phyloP scores from a whole-genome alignment of 2,329 filamentous ascomycete genomes.

The Plectosphaerella sp. region DNA sequence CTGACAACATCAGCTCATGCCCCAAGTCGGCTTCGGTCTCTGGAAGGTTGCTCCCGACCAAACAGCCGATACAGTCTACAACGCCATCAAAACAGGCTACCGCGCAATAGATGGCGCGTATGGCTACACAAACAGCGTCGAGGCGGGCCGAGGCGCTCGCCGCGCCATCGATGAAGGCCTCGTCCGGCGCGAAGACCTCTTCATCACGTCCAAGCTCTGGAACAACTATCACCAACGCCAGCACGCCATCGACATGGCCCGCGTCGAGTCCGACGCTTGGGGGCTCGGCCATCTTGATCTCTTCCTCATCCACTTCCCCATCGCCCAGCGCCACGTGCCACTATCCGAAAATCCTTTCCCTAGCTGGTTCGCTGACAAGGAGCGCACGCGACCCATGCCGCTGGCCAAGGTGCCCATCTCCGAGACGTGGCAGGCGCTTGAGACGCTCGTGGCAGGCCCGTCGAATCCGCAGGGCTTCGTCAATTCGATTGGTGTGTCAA shows the following conservation, averaged over 20 bases:
- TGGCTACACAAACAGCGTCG: constrained; percentile 61
- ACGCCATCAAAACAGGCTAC: constrained; percentile 48
- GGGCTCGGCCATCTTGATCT: constrained; percentile 65
- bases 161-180: constrained; percentile 51
- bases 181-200: constrained; percentile 71
- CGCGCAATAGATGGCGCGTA: constrained; percentile 48
- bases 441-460: constrained; percentile 38
- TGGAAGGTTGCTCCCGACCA: constrained; percentile 32
- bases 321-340: constrained; percentile 37
- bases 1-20: constrained; percentile 25
- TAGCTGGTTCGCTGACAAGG: constrained; percentile 35
- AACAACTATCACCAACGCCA: constrained; percentile 67
- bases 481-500: constrained; percentile 55
- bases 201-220: constrained; percentile 85
- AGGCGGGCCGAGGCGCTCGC: constrained; percentile 61
- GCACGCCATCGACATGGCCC: constrained; percentile 53
- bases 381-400: constrained; percentile 30
- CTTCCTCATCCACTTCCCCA: constrained; percentile 63
- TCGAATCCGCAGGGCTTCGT: constrained; percentile 40
- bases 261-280: constrained; percentile 57
- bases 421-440: constrained; percentile 61
- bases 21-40: constrained; percentile 34
- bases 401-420: constrained; percentile 32
- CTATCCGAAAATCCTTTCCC: constrained; percentile 33
- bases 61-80: constrained; percentile 53